Percentiles rank a stretch among this genome's conserved stretches.
Conservation (phyloP, 352 stramenopile species). For the Pythium apleroticum region DNA sequence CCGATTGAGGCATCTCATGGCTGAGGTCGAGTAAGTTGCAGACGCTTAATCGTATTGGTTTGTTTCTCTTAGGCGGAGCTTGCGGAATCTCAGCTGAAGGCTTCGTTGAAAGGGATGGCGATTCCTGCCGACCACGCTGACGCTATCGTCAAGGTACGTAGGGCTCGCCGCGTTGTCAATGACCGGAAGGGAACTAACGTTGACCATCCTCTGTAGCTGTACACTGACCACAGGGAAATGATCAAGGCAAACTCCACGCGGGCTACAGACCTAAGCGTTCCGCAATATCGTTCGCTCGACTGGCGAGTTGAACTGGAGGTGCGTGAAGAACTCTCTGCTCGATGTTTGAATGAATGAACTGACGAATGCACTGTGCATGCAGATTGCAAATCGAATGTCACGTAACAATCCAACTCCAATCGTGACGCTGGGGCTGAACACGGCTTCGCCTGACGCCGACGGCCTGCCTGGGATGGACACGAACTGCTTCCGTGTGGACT, state of each 20-base stretch:
- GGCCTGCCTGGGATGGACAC: slow-evolving; percentile 29
- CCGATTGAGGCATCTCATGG: no score
- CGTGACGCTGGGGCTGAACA: slow-evolving; percentile 67
- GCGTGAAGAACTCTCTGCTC: background rate
- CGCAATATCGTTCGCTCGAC: slow-evolving; percentile 63
- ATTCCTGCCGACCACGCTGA: slow-evolving; percentile 44
- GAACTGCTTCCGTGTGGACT: slow-evolving; percentile 61
- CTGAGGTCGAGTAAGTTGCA: background rate
- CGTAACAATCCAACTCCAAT: slow-evolving; percentile 64
- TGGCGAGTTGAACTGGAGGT: slow-evolving; percentile 87
- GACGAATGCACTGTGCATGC: background rate
- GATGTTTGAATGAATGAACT: background rate
- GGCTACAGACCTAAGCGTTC: slow-evolving; percentile 40
- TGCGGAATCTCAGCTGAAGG: slow-evolving; percentile 38
- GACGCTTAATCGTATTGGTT: background rate
- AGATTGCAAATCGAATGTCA: slow-evolving; percentile 67
- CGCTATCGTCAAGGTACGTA: slow-evolving; percentile 47
- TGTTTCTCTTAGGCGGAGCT: slow-evolving; percentile 38
- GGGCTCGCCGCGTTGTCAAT: no score
- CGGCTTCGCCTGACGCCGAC: slow-evolving; percentile 13
- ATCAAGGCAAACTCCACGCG: slow-evolving; percentile 55
- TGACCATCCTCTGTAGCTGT: slow-evolving; percentile 45
- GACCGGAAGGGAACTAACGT: no score
- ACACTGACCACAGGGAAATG: slow-evolving; percentile 39
- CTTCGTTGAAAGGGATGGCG: slow-evolving; percentile 46